Base-by-base conservation (phyloP, 176 grass and related monocot species). In the Musa schizocarpa region DNA sequence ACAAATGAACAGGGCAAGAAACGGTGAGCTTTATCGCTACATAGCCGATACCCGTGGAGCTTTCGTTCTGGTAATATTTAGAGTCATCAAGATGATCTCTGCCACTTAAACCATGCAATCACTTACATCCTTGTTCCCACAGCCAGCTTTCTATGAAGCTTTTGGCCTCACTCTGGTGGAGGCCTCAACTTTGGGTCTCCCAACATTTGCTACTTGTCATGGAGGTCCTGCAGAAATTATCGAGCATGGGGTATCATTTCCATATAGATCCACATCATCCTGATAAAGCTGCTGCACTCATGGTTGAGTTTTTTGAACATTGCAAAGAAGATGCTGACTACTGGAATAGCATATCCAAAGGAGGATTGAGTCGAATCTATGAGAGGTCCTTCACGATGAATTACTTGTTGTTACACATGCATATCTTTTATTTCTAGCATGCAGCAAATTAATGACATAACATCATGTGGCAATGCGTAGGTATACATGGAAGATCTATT, bases 401-500 rank as follows among this genome's bases (percentile, higher is more conserved):
- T 81, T 1, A 79, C 0, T 27, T 70, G 54, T 70, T 43, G 63
- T 14, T 23, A 79, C 78, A 5, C 22, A 26, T 63, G 0, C 27
- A 70, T 66, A 52, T 48, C 23, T 70, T 74, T 53, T 34, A 23
- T 58, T 78, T 54, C 64, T 62, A 13, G 14, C 1, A 43, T 63
- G 20, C 56, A 17, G 13, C 77, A 79, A 58, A 25, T 59, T 74
- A 5, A 77, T 6, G 68, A 34, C 54, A 68, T 21, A 12, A 68
- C 75, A 26, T 75, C 76, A 54, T n/a, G 72, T 64, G 50, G 1
- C 55, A 59, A 59, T 80, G 8, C 19, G 11, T 76, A 98, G 94
- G 82, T 93, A 93, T 76, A 98, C 94, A 76, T 98, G 94, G 94
- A 98, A 88, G 74, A 93, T 89, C 52, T 98, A 98, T 81, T 98